Evolutionary conservation across 2,329 filamentous ascomycete genomes (phyloP).

Genomic region (Stagonosporopsis cucurbitacearum): DNA sequence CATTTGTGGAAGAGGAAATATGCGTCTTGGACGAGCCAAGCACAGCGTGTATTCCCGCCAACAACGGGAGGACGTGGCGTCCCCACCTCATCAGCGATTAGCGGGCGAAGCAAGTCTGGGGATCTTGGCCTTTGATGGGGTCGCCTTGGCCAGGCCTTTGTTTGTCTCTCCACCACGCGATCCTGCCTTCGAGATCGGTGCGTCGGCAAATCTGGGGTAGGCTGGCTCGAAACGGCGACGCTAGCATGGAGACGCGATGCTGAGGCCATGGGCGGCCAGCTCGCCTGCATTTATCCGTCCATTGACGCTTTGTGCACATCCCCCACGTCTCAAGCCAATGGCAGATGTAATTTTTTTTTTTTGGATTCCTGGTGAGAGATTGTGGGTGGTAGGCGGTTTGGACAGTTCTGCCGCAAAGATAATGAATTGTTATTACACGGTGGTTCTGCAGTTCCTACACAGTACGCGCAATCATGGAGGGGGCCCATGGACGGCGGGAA

Average conservation of each 20-base stretch:
- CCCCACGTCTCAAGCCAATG: slow-evolving; percentile 2
- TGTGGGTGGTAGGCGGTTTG: slow-evolving; percentile 4
- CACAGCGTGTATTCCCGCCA: slow-evolving; percentile 17
- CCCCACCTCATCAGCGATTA: slow-evolving; percentile 8
- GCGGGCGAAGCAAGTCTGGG: slow-evolving; percentile 12
- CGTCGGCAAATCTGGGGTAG: slow-evolving; percentile 13
- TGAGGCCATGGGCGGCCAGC: background rate
- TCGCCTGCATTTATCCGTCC: slow-evolving; percentile 17
- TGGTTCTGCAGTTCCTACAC: background rate
- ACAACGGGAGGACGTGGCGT: slow-evolving; percentile 12
- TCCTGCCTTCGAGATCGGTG: slow-evolving; percentile 4
- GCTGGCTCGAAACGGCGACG: background rate
- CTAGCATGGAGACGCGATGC: slow-evolving; percentile 7
- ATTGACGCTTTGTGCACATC: slow-evolving; percentile 5
- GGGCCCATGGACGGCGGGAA: background rate
- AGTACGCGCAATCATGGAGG: background rate
- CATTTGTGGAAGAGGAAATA: slow-evolving; percentile 23
- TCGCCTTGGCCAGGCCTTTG: background rate
- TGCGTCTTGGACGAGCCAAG: slow-evolving; percentile 25
- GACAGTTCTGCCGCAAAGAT: background rate
- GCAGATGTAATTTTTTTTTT: slow-evolving; percentile 4
- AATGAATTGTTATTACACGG: slow-evolving; percentile 3
- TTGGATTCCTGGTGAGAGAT: slow-evolving; percentile 2
- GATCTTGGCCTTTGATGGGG: slow-evolving; percentile 4
- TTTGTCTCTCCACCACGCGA: slow-evolving; percentile 3